Conservation (phyloP, 768 basidiomycete species). For the Lactarius trivialis region DNA sequence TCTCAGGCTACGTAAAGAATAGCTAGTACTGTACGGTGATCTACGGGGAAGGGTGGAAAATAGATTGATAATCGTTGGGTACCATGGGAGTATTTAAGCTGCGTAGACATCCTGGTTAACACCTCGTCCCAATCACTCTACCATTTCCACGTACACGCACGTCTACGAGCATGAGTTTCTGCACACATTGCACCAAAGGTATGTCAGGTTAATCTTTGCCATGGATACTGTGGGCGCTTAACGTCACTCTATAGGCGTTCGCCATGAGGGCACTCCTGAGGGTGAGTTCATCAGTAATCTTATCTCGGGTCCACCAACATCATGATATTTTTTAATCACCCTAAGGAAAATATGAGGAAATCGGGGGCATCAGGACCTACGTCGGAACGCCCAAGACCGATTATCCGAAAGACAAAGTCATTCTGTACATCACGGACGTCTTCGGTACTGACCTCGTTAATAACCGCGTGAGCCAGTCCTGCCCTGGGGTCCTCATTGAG, state of each 20-base stretch:
- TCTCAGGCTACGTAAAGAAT: neutral
- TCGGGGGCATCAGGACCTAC: slow-evolving; percentile 37
- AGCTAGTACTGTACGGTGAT: neutral
- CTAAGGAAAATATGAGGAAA: slow-evolving; percentile 31
- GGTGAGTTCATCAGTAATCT: slow-evolving; percentile 24
- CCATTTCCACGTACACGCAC: neutral
- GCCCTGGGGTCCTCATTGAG: neutral
- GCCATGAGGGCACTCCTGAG: slow-evolving; percentile 33
- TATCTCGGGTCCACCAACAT: neutral
- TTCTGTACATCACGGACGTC: slow-evolving; percentile 38
- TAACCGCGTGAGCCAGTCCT: slow-evolving; percentile 25
- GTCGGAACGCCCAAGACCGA: slow-evolving; percentile 36
- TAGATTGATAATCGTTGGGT: neutral
- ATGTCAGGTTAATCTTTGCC: slow-evolving; percentile 1
- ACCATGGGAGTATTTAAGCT: neutral
- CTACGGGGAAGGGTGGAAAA: neutral
- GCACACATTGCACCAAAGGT: slow-evolving; percentile 53
- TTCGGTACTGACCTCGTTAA: slow-evolving; percentile 34
- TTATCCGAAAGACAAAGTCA: slow-evolving; percentile 35
- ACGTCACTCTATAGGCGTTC: slow-evolving; percentile 26
- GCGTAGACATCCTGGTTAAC: neutral
- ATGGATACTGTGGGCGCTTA: neutral
- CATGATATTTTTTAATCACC: too few species aligned
- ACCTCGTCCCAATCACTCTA: neutral
- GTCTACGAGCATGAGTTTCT: slow-evolving; percentile 40